phyloP scores from a whole-genome alignment of 148 eudicot genomes.

The Fallopia convolvulus region DNA sequence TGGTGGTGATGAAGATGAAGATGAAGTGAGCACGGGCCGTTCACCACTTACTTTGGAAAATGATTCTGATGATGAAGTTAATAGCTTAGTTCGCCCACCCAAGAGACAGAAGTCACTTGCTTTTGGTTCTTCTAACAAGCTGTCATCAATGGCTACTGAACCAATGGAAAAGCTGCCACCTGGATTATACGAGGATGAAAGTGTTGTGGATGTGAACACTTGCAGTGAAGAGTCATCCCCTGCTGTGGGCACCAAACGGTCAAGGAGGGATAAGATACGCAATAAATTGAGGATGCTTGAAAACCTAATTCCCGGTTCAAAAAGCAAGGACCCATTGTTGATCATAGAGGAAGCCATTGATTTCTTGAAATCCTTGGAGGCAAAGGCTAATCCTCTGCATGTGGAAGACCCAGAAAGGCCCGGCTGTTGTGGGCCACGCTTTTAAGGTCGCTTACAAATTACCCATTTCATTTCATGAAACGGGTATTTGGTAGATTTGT shows the following conservation, averaged over 20 bases:
- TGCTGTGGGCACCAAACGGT: conserved; percentile 17
- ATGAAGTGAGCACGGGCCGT: conserved; percentile 60
- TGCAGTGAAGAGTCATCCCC: conserved; percentile 1
- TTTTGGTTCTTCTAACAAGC: conserved; percentile 31
- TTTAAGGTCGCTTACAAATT: neutral
- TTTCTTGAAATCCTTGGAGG: conserved; percentile 54
- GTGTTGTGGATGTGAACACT: conserved; percentile 30
- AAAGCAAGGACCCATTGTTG: conserved; percentile 43
- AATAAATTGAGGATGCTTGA: conserved; percentile 40
- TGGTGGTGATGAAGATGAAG: conserved; percentile 19
- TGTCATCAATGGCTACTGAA: conserved; percentile 15
- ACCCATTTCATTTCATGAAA: neutral
- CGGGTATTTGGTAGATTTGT: neutral
- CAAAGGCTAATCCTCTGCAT: conserved; percentile 27
- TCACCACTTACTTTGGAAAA: conserved; percentile 32
- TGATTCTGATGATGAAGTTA: conserved; percentile 29
- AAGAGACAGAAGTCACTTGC: conserved; percentile 41
- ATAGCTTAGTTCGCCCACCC: conserved; percentile 26
- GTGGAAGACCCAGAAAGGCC: conserved; percentile 9
- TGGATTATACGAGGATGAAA: conserved; percentile 13
- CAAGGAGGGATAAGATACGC: conserved; percentile 40
- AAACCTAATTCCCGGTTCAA: conserved; percentile 43
- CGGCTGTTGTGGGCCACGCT: conserved; percentile 18
- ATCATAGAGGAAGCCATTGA: conserved; percentile 58
- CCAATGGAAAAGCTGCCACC: neutral